Evolutionary conservation across 352 stramenopile species (phyloP), one percentile per base, ranked within the genome.

Genomic region (Peronospora destructor): DNA sequence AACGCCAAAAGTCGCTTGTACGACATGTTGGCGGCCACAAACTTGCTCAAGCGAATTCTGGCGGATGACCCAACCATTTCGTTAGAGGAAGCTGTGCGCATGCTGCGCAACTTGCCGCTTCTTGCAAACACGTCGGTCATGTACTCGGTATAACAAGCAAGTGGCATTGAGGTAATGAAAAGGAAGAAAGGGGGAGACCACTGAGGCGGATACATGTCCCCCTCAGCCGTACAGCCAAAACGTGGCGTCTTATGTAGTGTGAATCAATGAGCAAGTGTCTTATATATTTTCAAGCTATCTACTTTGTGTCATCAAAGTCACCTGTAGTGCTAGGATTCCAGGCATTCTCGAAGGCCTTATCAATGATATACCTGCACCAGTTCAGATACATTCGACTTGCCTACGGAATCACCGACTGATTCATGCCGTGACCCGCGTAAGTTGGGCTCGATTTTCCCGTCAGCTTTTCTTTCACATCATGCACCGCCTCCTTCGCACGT

Each of bases 1-100:
- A 59, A 59, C 26, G 51, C 51, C 35, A 59, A 59, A n/a, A 59
- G 51, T 19, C 51, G 51, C 3, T 19, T 59, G 35, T 43, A 52
- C 12, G 51, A 59, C 14, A 10, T 48, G 17, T 12, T 59, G n/a
- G 51, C 51, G 3, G 43, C 42, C 11, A 59, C 51, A 11, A 59
- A 59, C 19, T 10, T 59, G 10, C 51, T 53, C 17, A 53, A 59
- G 42, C 51, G 51, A 6, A 44, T 59, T 48, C 28, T 59, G 6
- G 34, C 42, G 11, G 53, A 59, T 23, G 51, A 59, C 29, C 51
- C 51, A 6, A 53, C 51, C 1, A 53, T 59, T 59, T 59, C 51
- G 6, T 26, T 53, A 25, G 51, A 59, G 2, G 42, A 59, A 12
- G 51, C 51, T 3, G 51, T 59, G 17, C 21, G 35, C 1, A 47